Percentiles rank a stretch among this genome's conserved stretches.
phyloP scores from a whole-genome alignment of 75 land plant genomes.

The Cupressus sempervirens region DNA sequence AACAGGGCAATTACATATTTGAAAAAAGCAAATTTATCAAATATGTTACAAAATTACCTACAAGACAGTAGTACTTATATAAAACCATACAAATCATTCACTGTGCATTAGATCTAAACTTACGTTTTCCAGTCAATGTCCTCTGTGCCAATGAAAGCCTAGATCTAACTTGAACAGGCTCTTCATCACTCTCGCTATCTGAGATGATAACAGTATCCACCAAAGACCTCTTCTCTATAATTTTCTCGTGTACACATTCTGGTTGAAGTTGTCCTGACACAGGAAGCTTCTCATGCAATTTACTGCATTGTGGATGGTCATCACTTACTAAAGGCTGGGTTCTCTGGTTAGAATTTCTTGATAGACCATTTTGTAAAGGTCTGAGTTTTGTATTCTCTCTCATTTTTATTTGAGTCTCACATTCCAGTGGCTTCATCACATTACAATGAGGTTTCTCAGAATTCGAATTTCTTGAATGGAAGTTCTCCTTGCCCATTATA shows the following conservation, averaged over 20 bases:
- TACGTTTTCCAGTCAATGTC: conserved; percentile 10
- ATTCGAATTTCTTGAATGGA: background rate
- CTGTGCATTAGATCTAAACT: conserved; percentile 1
- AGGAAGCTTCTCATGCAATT: background rate
- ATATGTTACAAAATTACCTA: background rate
- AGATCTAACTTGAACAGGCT: conserved; percentile 11
- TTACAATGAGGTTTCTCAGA: background rate
- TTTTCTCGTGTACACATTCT: background rate
- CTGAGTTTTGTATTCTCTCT: background rate
- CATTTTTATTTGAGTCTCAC: background rate
- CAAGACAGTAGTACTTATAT: background rate
- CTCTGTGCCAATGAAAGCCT: conserved; percentile 11
- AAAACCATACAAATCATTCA: background rate
- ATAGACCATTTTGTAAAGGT: background rate
- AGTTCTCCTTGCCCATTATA: conserved; percentile 1
- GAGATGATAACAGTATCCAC: conserved; percentile 14
- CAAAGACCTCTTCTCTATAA: background rate
- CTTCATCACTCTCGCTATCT: conserved; percentile 33
- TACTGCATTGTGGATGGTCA: background rate
- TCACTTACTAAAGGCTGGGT: background rate
- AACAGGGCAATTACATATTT: background rate
- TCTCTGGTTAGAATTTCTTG: background rate
- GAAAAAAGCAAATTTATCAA: background rate
- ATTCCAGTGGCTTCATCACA: background rate
- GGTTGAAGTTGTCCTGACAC: background rate